Base-by-base conservation (phyloP, 208 protist genomes). In the Histomonas meleagridis region DNA sequence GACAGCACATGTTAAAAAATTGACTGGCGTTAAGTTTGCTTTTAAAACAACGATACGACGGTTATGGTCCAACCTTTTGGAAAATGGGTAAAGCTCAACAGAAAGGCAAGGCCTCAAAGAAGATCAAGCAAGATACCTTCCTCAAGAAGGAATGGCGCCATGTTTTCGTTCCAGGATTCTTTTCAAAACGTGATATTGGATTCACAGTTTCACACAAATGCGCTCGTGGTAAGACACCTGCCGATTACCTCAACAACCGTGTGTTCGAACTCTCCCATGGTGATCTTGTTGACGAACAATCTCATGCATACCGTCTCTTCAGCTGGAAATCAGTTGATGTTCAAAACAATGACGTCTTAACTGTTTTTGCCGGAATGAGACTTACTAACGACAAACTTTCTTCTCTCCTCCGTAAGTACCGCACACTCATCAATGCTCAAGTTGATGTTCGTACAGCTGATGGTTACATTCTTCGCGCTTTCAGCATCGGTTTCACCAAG, bases 281-380 rank as follows among this genome's bases (percentile, higher is more conserved):
- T 57, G 76, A 86, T n/a, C 43, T 86, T 4, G 76, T 86, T 16
- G 14, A 86, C 1, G 76, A 86, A 14, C 40, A n/a, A 23, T 51
- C 76, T 18, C 76, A 86, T 38, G 3, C 76, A 1, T 86, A 86
- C 32, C 40, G 76, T 32, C 76, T 86, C 76, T 86, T 86, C 76
- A 57, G 46, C 32, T 86, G 76, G 76, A 51, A n/a, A 55, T 57
- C 76, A 32, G 46, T 86, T n/a, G 76, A 43, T 92, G 97, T 99
- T 72, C 95, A 97, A 94, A 97, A 97, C 90, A 95, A 95, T 91
- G 97, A 96, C 92, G 95, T 96, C 93, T 95, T 99, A 49, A 98
- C 97, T 92, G 97, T 98, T 95, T 99, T 99, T 95, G 95, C 98
- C 95, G 97, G 97, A 93, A 96, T 99, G 94, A 92, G 96, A 93